Conservation (phyloP, 1,139 yeast genomes). For the Candida sp. region DNA sequence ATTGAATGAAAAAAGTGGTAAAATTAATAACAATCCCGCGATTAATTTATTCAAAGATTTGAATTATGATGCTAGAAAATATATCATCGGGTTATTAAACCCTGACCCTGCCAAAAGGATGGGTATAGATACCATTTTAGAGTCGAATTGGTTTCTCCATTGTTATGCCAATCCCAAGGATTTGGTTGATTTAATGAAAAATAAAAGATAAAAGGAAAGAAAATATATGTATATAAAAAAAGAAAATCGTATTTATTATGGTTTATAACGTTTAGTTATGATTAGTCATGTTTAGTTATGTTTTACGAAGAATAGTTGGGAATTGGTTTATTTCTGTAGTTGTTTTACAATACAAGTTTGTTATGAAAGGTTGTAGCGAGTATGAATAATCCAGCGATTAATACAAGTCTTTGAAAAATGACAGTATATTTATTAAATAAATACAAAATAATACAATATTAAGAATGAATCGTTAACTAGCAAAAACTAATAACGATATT, state of each 20-base stretch:
- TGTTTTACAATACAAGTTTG: background rate
- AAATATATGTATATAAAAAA: too few species aligned
- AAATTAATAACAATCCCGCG: slow-evolving; percentile 25
- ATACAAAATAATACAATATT: slow-evolving; percentile 3
- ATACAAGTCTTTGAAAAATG: background rate
- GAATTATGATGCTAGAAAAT: slow-evolving; percentile 36
- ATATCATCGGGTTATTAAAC: slow-evolving; percentile 30
- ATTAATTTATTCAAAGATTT: slow-evolving; percentile 31
- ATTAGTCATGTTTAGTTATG: background rate
- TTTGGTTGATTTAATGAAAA: slow-evolving; percentile 16
- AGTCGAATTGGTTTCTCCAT: slow-evolving; percentile 38
- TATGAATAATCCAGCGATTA: too few species aligned
- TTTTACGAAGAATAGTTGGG: background rate
- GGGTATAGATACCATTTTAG: slow-evolving; percentile 22
- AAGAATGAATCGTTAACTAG: slow-evolving; percentile 1
- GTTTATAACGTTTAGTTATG: background rate
- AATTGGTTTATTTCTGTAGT: background rate
- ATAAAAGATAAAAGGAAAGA: background rate
- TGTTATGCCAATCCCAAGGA: slow-evolving; percentile 43
- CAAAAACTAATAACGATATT: background rate
- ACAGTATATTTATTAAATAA: slow-evolving; percentile 1
- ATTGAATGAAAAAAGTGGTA: slow-evolving; percentile 18
- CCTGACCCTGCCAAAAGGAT: slow-evolving; percentile 26
- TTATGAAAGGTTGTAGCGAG: too few species aligned
- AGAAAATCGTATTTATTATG: background rate